Conservation (phyloP, 2,329 filamentous ascomycete species). For the Fusarium scirpi region DNA sequence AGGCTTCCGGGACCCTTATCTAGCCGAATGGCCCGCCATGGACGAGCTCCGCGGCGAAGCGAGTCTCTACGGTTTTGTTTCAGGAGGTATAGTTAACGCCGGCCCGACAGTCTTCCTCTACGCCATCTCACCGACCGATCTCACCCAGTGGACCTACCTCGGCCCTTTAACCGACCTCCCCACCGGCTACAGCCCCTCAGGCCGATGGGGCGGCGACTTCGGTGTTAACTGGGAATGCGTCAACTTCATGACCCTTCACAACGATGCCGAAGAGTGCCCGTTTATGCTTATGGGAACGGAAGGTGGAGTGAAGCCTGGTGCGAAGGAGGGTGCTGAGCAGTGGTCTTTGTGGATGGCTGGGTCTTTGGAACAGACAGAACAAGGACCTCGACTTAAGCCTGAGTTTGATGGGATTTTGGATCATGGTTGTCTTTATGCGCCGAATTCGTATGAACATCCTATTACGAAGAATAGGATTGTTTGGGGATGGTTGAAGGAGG, state of each 20-base stretch:
- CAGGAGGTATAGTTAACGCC: slow-evolving; percentile 57
- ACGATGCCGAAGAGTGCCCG: slow-evolving; percentile 48
- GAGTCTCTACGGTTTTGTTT: slow-evolving; percentile 60
- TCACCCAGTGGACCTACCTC: slow-evolving; percentile 59
- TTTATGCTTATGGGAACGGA: slow-evolving; percentile 62
- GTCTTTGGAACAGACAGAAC: slow-evolving; percentile 30
- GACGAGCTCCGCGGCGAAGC: slow-evolving; percentile 40
- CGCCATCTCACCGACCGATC: slow-evolving; percentile 53
- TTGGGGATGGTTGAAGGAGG: slow-evolving; percentile 65
- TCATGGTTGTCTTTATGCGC: slow-evolving; percentile 62
- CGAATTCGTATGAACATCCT: slow-evolving; percentile 62
- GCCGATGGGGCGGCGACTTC: slow-evolving; percentile 62
- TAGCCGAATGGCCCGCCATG: slow-evolving; percentile 48
- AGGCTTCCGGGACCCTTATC: slow-evolving; percentile 53
- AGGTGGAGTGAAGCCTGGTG: slow-evolving; percentile 49
- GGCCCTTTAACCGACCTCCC: slow-evolving; percentile 57
- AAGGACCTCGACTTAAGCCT: slow-evolving; percentile 48
- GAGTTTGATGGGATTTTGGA: slow-evolving; percentile 60
- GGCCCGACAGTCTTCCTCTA: slow-evolving; percentile 63
- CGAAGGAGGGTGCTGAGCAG: slow-evolving; percentile 24
- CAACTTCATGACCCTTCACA: slow-evolving; percentile 58
- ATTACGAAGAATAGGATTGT: slow-evolving; percentile 55
- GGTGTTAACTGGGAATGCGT: slow-evolving; percentile 65
- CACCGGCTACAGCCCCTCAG: slow-evolving; percentile 52
- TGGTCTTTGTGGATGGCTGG: slow-evolving; percentile 59